Evolutionary conservation across 176 grass and related monocot genomes (phyloP), one percentile per base, ranked within the genome.

Genomic region (bread wheat (Triticum aestivum)): DNA sequence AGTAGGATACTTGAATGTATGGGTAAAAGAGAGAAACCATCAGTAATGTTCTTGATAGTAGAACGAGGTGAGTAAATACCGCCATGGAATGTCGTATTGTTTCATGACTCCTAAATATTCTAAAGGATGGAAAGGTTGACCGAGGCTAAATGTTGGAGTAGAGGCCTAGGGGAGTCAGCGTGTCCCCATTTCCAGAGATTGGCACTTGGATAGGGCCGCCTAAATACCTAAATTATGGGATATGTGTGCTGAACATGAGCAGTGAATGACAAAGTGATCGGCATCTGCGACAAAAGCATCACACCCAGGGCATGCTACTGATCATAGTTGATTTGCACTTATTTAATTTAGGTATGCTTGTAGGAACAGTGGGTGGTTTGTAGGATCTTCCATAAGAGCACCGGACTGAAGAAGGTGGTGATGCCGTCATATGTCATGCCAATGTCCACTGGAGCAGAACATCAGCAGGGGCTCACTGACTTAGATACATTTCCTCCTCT

Each of bases 331-430:
- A 39, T 44, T 42, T 44, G 21, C 2, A 41, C 5, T 64, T 11
- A 27, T 24, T 21, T 62, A 24, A 33, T 80, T 44, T 72, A 12
- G 47, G 11, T 38, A 11, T 73, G 18, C 9, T 38, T 44, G 44
- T 77, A 97, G 88, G 86, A 87, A 52, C 88, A 91, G 6, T 94
- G 90, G 90, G 86, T 90, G 18, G 86, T 94, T 0, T 92, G 83
- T 41, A 80, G 82, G 81, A 83, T 97, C 71, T 94, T 97, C 69
- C 51, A 92, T 30, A 97, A 94, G 87, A 78, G 9, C 33, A 45
- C 63, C 1, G 63, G 83, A 15, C 23, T 65, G 26, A 90, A 86
- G 86, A 88, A 75, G 69, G 32, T 8, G 35, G 38, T 3, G 35
- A 41, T 41, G 27, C 17, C 61, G 0, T 1, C 62, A 0, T 45